Conservation (phyloP, 768 basidiomycete species). For the Kwoniella sp. region DNA sequence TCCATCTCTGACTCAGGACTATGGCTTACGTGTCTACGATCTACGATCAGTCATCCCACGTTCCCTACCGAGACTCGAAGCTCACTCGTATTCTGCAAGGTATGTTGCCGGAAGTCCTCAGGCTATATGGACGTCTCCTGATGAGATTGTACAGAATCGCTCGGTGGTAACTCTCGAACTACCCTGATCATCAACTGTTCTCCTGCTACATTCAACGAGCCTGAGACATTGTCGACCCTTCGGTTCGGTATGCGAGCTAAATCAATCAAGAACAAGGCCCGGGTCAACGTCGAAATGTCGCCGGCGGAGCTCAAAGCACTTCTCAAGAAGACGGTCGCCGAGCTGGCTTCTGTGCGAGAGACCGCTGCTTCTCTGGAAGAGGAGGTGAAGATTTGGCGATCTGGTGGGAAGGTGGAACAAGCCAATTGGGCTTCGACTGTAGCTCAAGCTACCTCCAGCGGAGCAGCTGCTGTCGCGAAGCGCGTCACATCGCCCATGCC, state of each 20-base stretch:
- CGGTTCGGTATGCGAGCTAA: constrained; percentile 99
- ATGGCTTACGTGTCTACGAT: not conserved
- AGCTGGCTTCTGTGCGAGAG: constrained; percentile 78
- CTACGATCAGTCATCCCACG: constrained; percentile 76
- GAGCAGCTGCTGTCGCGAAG: constrained; percentile 58
- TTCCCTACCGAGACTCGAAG: constrained; percentile 98
- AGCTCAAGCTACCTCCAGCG: constrained; percentile 9
- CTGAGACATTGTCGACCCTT: constrained; percentile 94
- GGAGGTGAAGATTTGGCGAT: constrained; percentile 85
- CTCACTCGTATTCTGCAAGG: constrained; percentile 99
- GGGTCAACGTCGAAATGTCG: constrained; percentile 93
- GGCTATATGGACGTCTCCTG: not conserved
- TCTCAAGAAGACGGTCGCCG: constrained; percentile 82
- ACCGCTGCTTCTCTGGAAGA: constrained; percentile 84
- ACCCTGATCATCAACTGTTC: constrained; percentile 98
- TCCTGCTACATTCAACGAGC: constrained; percentile 93
- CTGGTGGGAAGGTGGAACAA: constrained; percentile 81
- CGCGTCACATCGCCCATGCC: constrained; percentile 65
- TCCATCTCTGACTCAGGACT: too few relatives aligned
- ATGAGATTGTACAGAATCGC: constrained; percentile 45
- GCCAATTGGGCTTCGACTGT: constrained; percentile 68
- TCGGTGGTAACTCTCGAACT: constrained; percentile 61
- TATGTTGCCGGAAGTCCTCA: constrained; percentile 79
- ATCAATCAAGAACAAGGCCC: constrained; percentile 99
- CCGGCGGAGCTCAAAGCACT: constrained; percentile 93